Evolutionary conservation across 164 flowering plant genomes (phyloP).

Genomic region (Nymphaea colorata): DNA sequence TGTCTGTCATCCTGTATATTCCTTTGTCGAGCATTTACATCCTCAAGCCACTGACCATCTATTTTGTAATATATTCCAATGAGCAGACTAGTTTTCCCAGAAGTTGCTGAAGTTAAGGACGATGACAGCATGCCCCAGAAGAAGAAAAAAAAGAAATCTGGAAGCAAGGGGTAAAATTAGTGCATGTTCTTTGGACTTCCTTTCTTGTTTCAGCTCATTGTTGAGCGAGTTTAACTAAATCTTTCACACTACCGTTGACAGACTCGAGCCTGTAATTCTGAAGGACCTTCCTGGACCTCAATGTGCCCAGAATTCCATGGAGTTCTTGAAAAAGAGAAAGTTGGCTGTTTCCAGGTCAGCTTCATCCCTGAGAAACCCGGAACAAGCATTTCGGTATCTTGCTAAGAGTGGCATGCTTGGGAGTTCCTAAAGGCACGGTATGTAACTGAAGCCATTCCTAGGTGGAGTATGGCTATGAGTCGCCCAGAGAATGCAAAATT

Average conservation of each 20-base stretch:
- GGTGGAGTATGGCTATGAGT: too few species aligned
- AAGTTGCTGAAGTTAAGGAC: background rate
- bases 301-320: conserved; percentile 57
- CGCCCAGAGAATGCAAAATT: too few species aligned
- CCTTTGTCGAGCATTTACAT: background rate
- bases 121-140: background rate
- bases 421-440: background rate
- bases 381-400: conserved; percentile 70
- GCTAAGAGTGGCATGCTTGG: conserved; percentile 40
- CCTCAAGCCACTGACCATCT: too few species aligned
- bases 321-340: conserved; percentile 67
- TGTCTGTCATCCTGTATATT: too few species aligned
- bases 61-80: too few species aligned
- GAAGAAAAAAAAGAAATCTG: background rate
- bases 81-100: background rate
- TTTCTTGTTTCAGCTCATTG: background rate
- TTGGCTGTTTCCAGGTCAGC: conserved; percentile 65
- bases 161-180: background rate
- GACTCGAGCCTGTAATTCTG: conserved; percentile 47
- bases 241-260: conserved; percentile 11
- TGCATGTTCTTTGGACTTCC: background rate
- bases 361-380: conserved; percentile 63
- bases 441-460: too few species aligned
- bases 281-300: conserved; percentile 50
- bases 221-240: background rate